A percentile compares a stretch with the other conserved stretches of the same genome.
phyloP scores from a whole-genome alignment of 257 asterid species.

The Lantana camara region DNA sequence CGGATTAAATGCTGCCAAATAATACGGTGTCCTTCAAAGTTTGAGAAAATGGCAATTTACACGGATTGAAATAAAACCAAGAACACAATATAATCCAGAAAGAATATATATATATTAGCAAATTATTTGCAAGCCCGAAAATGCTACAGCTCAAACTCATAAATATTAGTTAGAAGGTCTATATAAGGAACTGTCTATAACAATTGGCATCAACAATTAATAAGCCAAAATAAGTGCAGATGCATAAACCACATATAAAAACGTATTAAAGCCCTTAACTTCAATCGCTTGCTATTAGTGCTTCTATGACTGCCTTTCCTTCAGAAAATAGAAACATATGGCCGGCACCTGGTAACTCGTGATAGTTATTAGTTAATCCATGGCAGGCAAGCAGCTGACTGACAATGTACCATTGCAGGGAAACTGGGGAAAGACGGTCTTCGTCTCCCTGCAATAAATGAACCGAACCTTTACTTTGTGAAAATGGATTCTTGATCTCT shows the following conservation, averaged over 20 bases:
- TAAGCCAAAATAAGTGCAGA: neutral
- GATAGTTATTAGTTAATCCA: slow-evolving; percentile 90
- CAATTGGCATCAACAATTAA: slow-evolving; percentile 10
- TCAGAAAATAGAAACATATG: slow-evolving; percentile 64
- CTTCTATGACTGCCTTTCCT: slow-evolving; percentile 57
- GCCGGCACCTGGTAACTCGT: slow-evolving; percentile 75
- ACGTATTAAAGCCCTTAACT: slow-evolving; percentile 11
- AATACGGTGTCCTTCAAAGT: too few species aligned
- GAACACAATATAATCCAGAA: too few species aligned
- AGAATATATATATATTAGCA: too few species aligned
- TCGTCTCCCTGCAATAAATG: slow-evolving; percentile 93
- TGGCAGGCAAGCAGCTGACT: slow-evolving; percentile 60
- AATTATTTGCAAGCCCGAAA: neutral
- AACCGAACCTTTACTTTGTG: slow-evolving; percentile 57
- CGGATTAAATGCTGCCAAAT: too few species aligned
- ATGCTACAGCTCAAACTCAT: neutral
- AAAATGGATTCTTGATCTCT: slow-evolving; percentile 63
- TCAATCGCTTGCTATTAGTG: slow-evolving; percentile 45
- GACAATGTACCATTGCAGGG: slow-evolving; percentile 66
- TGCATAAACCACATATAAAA: slow-evolving; percentile 9
- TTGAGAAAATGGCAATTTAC: too few species aligned
- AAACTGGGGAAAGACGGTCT: slow-evolving; percentile 61
- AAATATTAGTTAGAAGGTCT: neutral
- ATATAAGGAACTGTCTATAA: neutral
- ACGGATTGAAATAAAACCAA: too few species aligned